These are phyloP conservation scores for Byssochlamys sp. DNA, from an alignment of 2,329 filamentous ascomycete genomes.

Conservation along the genomic window DNA sequence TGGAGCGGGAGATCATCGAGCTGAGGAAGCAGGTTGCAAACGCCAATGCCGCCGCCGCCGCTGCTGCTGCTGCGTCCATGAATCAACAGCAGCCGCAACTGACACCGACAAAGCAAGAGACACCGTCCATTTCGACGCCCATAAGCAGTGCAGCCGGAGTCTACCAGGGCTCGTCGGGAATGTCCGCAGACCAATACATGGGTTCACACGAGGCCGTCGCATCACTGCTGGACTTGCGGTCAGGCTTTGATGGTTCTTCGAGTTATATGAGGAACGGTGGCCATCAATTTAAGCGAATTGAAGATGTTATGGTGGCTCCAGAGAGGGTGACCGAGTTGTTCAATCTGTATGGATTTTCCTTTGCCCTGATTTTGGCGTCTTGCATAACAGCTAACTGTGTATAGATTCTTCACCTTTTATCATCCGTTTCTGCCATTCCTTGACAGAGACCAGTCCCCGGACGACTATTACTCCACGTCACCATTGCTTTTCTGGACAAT, in stretches of 20 bases:
- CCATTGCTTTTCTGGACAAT: slow-evolving; percentile 63
- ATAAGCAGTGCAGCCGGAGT: slow-evolving; percentile 23
- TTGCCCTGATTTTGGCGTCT: neutral
- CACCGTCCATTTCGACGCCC: slow-evolving; percentile 18
- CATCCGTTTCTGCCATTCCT: slow-evolving; percentile 58
- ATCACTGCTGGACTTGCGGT: slow-evolving; percentile 41
- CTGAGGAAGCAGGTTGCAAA: slow-evolving; percentile 39
- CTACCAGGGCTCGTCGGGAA: slow-evolving; percentile 26
- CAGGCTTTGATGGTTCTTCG: slow-evolving; percentile 33
- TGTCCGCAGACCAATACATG: slow-evolving; percentile 35
- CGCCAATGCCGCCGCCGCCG: slow-evolving; percentile 13
- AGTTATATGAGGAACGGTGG: slow-evolving; percentile 41
- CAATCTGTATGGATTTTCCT: slow-evolving; percentile 27
- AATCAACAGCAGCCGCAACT: slow-evolving; percentile 13
- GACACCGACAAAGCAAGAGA: slow-evolving; percentile 21
- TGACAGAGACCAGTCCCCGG: slow-evolving; percentile 44
- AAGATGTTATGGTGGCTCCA: slow-evolving; percentile 37
- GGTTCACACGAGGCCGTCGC: slow-evolving; percentile 42
- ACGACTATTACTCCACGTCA: slow-evolving; percentile 49
- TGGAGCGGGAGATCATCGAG: slow-evolving; percentile 51
- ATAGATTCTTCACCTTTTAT: slow-evolving; percentile 55
- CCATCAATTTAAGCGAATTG: slow-evolving; percentile 43
- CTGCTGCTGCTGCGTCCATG: slow-evolving; percentile 11
- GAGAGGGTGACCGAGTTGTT: slow-evolving; percentile 39
- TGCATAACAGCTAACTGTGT: slow-evolving; percentile 16